phyloP scores from a whole-genome alignment of 2,329 filamentous ascomycete genomes.

The Bisporella sp. region DNA sequence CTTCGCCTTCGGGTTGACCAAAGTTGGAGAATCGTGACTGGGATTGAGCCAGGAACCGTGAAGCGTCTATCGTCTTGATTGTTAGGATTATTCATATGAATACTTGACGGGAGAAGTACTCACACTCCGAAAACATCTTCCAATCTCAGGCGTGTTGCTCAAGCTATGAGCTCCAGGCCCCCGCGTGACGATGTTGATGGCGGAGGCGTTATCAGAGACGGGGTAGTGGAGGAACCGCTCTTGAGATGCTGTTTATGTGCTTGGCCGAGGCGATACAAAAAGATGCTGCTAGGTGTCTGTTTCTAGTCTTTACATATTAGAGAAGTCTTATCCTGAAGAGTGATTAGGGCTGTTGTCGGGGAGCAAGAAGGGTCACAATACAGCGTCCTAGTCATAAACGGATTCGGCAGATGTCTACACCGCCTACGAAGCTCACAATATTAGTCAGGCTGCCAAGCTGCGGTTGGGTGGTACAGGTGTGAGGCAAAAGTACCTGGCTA shows the following conservation, averaged over 20 bases:
- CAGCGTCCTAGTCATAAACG: no score
- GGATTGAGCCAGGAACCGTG: slow-evolving; percentile 91
- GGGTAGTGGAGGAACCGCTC: no score
- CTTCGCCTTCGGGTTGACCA: slow-evolving; percentile 48
- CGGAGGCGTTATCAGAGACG: not conserved
- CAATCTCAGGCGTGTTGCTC: slow-evolving; percentile 2
- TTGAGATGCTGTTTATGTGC: not conserved
- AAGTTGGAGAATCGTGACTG: slow-evolving; percentile 80
- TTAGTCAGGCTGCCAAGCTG: no score
- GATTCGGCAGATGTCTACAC: no score
- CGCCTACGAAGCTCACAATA: no score
- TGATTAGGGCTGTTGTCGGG: no score
- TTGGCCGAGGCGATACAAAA: not conserved
- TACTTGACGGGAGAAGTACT: slow-evolving; percentile 7
- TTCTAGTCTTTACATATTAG: no score
- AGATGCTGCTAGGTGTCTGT: not conserved
- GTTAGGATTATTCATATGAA: no score
- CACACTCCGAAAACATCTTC: slow-evolving; percentile 30
- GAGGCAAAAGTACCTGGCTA: no score
- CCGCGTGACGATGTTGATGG: not conserved
- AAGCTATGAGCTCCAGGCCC: not conserved
- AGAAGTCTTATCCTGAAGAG: no score
- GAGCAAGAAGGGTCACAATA: no score
- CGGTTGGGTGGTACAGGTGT: no score
- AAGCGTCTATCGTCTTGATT: slow-evolving; percentile 65